Evolutionary conservation across 192 early-diverging fungal genomes (phyloP), one percentile per base, ranked within the genome.

Genomic region (Dispira simplex): DNA sequence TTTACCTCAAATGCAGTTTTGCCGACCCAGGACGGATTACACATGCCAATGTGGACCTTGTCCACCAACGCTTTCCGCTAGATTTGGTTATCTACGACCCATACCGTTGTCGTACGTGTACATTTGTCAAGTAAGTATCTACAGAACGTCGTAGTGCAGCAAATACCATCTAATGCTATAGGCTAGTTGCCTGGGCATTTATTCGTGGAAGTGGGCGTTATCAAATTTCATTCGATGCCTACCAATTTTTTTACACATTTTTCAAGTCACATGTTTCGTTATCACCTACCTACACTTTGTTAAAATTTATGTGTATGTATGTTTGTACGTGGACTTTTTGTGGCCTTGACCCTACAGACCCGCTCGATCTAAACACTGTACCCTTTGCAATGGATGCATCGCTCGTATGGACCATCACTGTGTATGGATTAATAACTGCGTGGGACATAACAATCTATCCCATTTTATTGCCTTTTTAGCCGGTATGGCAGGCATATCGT

Each of bases 401-500:
- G 68, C 71, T 63, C 70, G 71, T 67, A 57, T 70, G 70, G 76
- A 77, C 67, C 76, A 77, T 66, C 76, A 77, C 56, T 77, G 76
- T 48, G 68, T 77, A 25, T 77, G 75, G 75, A 66, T 77, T 39
- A 77, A 77, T 68, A 77, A 70, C 70, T 77, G 75, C 67, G 73
- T 77, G 20, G 75, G 75, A 10, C 71, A 74, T 51, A 49, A 66
- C 64, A 77, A 77, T 63, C 64, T 63, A 57, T 73, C 70, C 13
- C 74, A 70, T 68, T 77, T 77, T 56, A 65, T 77, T 44, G 39
- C 44, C 28, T 77, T 77, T 54, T 68, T 77, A 2, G 65, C 55
- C 20, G 70, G 72, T 43, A 70, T 77, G 44, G 46, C 55, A 23
- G 44, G 46, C 0, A 66, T 77, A 5, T 74, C 72, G 51, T 20